Conservation (phyloP, 768 basidiomycete species). For the Suillus plorans region DNA sequence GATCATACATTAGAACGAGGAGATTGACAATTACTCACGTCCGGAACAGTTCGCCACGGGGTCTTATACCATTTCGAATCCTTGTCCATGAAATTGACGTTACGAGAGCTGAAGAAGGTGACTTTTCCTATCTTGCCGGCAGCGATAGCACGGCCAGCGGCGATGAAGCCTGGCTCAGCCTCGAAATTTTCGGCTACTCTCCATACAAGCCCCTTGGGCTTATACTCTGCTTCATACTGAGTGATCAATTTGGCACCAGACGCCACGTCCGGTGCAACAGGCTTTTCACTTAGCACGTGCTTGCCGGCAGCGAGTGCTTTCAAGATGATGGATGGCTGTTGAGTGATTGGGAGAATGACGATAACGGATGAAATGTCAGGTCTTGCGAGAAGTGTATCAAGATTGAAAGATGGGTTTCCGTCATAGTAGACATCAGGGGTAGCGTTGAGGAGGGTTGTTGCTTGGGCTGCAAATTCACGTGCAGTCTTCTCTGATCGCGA, state of each 20-base stretch:
- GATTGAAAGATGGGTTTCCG: constrained; percentile 39
- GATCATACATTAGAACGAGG: constrained; percentile 1
- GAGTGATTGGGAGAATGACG: constrained; percentile 73
- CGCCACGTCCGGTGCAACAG: constrained; percentile 70
- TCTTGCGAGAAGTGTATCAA: constrained; percentile 67
- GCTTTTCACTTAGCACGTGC: constrained; percentile 89
- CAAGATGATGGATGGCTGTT: constrained; percentile 67
- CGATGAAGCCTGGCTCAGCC: constrained; percentile 55
- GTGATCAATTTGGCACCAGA: constrained; percentile 63
- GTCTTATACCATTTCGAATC: constrained; percentile 78
- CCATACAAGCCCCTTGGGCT: constrained; percentile 72
- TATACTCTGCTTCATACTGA: constrained; percentile 63
- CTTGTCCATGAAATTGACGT: constrained; percentile 54
- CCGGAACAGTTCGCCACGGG: constrained; percentile 80
- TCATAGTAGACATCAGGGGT: constrained; percentile 59
- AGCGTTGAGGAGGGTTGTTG: constrained; percentile 37
- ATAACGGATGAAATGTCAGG: constrained; percentile 72
- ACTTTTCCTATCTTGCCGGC: constrained; percentile 73
- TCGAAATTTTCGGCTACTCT: constrained; percentile 80
- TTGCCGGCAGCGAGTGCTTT: constrained; percentile 73
- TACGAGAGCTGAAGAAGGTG: constrained; percentile 59
- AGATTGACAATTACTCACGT: constrained; percentile 44
- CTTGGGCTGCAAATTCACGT: constrained; percentile 48
- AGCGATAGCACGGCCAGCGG: constrained; percentile 48
- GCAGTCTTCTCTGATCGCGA: constrained; percentile 71